phyloP scores from a whole-genome alignment of 2,329 filamentous ascomycete genomes.

The Colletotrichum sansevieriae region DNA sequence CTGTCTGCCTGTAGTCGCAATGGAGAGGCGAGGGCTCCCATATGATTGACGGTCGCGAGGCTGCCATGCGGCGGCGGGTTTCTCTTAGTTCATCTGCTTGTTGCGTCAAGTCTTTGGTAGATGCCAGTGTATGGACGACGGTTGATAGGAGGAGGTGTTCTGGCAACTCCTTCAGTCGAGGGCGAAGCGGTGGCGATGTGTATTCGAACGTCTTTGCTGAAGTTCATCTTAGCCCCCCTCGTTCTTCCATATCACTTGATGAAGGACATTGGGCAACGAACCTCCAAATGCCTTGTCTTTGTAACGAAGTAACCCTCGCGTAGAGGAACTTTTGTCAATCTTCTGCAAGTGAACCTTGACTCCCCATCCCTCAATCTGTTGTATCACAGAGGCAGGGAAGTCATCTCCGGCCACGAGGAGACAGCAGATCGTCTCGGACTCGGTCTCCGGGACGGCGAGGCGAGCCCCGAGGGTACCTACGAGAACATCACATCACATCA shows the following conservation, averaged over 20 bases:
- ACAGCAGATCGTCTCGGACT: conserved; percentile 8
- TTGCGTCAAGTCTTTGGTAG: neutral
- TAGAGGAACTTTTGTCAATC: neutral
- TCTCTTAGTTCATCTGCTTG: neutral
- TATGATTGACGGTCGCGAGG: neutral
- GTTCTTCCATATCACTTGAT: neutral
- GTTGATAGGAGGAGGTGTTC: neutral
- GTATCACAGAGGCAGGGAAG: neutral
- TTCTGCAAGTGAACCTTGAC: neutral
- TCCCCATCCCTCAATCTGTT: conserved; percentile 21
- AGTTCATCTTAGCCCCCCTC: neutral
- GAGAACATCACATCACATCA: neutral
- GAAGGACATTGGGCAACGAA: neutral
- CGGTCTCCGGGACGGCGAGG: conserved; percentile 16
- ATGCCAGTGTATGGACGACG: conserved; percentile 3
- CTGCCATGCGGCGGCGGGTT: neutral
- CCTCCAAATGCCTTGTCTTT: conserved; percentile 26
- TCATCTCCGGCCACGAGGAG: conserved; percentile 21
- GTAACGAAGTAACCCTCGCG: conserved; percentile 11
- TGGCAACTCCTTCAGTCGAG: neutral
- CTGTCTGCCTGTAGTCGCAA: neutral
- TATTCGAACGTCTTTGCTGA: conserved; percentile 17
- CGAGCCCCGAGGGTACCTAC: conserved; percentile 36
- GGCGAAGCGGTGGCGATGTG: neutral
- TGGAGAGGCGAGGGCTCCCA: conserved; percentile 35